phyloP scores from a whole-genome alignment of 2,329 filamentous ascomycete genomes.

The Colletotrichum tabaci region DNA sequence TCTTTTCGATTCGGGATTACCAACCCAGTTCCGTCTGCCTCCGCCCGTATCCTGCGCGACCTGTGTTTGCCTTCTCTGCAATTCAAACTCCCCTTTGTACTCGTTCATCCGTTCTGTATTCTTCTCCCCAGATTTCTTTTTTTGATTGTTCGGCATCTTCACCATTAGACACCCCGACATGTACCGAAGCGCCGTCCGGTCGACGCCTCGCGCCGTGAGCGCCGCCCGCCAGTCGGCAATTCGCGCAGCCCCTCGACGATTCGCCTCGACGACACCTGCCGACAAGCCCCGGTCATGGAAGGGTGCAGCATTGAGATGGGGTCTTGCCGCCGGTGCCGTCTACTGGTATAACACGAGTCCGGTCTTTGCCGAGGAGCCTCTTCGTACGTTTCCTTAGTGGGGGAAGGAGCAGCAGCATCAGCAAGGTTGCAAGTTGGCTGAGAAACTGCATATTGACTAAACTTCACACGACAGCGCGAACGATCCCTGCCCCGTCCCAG shows the following conservation, averaged over 20 bases:
- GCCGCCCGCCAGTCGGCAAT: slow-evolving; percentile 58
- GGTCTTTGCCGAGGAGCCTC: slow-evolving; percentile 86
- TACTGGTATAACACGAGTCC: slow-evolving; percentile 97
- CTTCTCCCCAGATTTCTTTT: not conserved
- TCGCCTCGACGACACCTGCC: slow-evolving; percentile 69
- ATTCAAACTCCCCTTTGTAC: slow-evolving; percentile 41
- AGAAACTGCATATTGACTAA: slow-evolving; percentile 29
- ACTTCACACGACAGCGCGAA: slow-evolving; percentile 47
- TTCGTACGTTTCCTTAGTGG: slow-evolving; percentile 69
- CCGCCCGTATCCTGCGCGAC: slow-evolving; percentile 26
- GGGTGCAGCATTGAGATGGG: slow-evolving; percentile 80
- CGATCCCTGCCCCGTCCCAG: slow-evolving; percentile 61
- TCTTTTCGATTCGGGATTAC: slow-evolving; percentile 42
- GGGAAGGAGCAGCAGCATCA: not conserved
- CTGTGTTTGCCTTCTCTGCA: slow-evolving; percentile 26
- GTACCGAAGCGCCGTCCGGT: slow-evolving; percentile 68
- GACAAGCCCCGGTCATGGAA: slow-evolving; percentile 86
- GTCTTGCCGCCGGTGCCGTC: slow-evolving; percentile 80
- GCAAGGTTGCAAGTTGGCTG: slow-evolving; percentile 26
- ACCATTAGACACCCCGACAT: slow-evolving; percentile 46
- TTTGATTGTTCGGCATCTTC: slow-evolving; percentile 4
- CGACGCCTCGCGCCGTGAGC: slow-evolving; percentile 62
- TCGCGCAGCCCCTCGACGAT: slow-evolving; percentile 61
- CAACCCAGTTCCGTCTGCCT: slow-evolving; percentile 30
- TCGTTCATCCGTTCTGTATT: slow-evolving; percentile 18